These are phyloP conservation scores for Podila horticola DNA, from an alignment of 192 early-diverging fungal species.

Conservation along the genomic window DNA sequence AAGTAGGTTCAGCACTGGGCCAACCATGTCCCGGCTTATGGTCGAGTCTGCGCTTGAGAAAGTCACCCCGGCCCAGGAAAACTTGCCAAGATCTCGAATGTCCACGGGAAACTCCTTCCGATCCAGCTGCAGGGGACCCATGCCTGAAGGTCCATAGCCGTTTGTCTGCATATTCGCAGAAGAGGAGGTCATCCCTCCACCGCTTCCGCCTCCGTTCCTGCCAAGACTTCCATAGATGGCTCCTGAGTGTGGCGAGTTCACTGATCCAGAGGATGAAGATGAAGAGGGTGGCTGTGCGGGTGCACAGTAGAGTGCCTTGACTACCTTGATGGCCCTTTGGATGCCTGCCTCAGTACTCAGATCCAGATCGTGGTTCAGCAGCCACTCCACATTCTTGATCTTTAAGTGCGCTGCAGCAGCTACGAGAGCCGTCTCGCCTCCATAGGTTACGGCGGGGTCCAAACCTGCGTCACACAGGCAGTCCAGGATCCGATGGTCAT, in stretches of 20 bases:
- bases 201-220: too few relatives aligned
- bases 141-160: not conserved
- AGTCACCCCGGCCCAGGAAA: slow-evolving; percentile 39
- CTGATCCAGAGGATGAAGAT: not conserved
- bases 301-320: slow-evolving; percentile 12
- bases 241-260: not conserved
- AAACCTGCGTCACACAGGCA: slow-evolving; percentile 45
- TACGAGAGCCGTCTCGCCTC: slow-evolving; percentile 30
- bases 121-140: not conserved
- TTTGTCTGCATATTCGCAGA: not conserved
- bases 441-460: slow-evolving; percentile 38
- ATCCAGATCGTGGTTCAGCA: slow-evolving; percentile 45
- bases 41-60: not conserved
- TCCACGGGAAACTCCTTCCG: slow-evolving; percentile 10
- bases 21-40: slow-evolving; percentile 30
- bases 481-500: slow-evolving; percentile 44
- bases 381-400: slow-evolving; percentile 48
- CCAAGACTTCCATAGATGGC: too few relatives aligned
- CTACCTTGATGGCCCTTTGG: slow-evolving; percentile 21
- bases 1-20: slow-evolving; percentile 28
- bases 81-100: slow-evolving; percentile 35
- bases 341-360: slow-evolving; percentile 19
- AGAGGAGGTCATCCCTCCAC: not conserved
- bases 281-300: not conserved
- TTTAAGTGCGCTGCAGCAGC: slow-evolving; percentile 33